Conservation (phyloP, 345 rosid genomes). For the Citrus sinensis region DNA sequence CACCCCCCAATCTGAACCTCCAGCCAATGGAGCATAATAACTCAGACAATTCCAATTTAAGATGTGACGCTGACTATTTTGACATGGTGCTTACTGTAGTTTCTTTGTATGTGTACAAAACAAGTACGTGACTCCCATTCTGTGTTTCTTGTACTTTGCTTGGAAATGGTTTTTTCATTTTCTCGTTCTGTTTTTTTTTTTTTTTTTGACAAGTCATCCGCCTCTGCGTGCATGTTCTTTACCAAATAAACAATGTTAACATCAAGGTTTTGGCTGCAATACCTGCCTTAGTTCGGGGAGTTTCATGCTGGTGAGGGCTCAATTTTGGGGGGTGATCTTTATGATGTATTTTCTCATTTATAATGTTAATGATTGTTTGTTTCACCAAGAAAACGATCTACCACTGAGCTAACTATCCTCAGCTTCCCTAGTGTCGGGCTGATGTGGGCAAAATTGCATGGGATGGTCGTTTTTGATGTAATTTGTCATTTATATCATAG, state of each 20-base stretch:
- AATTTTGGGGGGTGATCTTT: too few relatives aligned
- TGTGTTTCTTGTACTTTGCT: background rate
- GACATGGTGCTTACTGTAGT: background rate
- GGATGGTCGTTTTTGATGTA: background rate
- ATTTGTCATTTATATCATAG: background rate
- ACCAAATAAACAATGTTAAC: background rate
- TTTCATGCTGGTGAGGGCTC: background rate
- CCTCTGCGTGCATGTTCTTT: background rate
- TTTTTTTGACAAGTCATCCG: background rate
- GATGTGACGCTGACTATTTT: constrained; percentile 8
- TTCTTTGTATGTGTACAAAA: background rate
- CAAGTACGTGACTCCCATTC: background rate
- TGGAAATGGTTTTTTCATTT: background rate
- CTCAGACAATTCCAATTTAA: background rate
- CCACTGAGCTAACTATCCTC: background rate
- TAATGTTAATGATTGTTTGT: background rate
- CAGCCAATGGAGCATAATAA: constrained; percentile 30
- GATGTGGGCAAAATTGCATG: background rate
- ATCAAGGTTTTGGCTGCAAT: background rate
- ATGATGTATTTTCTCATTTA: background rate
- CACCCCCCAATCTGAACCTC: constrained; percentile 22
- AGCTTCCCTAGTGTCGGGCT: background rate
- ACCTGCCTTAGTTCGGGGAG: background rate
- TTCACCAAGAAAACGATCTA: background rate
- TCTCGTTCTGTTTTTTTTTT: background rate